Conservation (phyloP, 306 rosid genomes). For the Prunus armeniaca region DNA sequence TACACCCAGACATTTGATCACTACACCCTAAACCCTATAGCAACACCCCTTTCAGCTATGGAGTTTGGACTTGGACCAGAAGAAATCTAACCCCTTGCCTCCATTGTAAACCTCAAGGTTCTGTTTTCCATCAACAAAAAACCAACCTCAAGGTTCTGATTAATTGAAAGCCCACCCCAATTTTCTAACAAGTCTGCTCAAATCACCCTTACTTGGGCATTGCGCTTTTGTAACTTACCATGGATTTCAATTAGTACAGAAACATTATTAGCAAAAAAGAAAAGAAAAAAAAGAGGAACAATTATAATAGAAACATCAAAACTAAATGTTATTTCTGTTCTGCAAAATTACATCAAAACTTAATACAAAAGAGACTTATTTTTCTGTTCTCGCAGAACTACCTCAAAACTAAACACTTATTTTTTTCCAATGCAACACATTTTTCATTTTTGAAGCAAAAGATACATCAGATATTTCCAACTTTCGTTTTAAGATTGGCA, state of each 20-base stretch:
- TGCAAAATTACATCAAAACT: background rate
- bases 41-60: too few relatives aligned
- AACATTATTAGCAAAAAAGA: background rate
- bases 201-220: too few relatives aligned
- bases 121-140: too few relatives aligned
- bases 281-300: background rate
- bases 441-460: background rate
- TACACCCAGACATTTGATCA: background rate
- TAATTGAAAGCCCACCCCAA: background rate
- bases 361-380: background rate
- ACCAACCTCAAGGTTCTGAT: background rate
- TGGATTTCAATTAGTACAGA: background rate
- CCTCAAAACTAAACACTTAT: slow-evolving; percentile 3
- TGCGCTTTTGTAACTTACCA: background rate
- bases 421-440: background rate
- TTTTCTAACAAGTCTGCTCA: too few relatives aligned
- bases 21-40: background rate
- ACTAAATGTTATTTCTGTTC: background rate
- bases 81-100: too few relatives aligned
- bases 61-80: too few relatives aligned
- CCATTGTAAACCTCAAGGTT: too few relatives aligned
- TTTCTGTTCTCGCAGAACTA: background rate
- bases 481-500: slow-evolving; percentile 15
- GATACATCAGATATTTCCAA: slow-evolving; percentile 10
- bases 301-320: background rate